Conservation (phyloP, 2,329 filamentous ascomycete genomes). For the Epichloe sibirici region DNA sequence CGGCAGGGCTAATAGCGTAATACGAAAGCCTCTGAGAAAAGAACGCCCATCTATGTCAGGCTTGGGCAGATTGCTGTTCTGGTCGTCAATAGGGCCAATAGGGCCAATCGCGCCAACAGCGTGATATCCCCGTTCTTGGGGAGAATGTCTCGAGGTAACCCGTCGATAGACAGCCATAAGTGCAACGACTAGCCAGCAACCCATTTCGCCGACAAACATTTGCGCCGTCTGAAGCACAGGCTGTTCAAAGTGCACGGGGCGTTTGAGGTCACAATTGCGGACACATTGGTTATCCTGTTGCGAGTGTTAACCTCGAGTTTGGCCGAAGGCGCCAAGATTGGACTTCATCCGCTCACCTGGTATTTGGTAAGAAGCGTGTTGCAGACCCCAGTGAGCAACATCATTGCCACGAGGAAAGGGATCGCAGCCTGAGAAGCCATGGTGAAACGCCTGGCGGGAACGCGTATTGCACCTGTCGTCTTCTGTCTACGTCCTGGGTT, state of each 20-base stretch:
- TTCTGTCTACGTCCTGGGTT: not conserved
- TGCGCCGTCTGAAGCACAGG: slow-evolving; percentile 93
- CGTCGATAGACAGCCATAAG: slow-evolving; percentile 53
- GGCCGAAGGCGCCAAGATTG: not conserved
- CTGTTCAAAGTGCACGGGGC: slow-evolving; percentile 72
- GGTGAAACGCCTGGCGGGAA: slow-evolving; percentile 1
- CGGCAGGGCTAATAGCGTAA: slow-evolving; percentile 69
- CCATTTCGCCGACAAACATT: slow-evolving; percentile 96
- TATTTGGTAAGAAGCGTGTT: slow-evolving; percentile 97
- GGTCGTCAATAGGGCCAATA: slow-evolving; percentile 21
- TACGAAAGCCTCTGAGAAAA: slow-evolving; percentile 56
- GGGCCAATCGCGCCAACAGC: slow-evolving; percentile 42
- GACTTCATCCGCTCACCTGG: slow-evolving; percentile 46
- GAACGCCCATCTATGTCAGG: slow-evolving; percentile 44
- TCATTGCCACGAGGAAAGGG: slow-evolving; percentile 84
- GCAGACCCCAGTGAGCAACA: slow-evolving; percentile 90
- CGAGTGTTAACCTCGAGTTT: not conserved
- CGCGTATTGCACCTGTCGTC: not conserved
- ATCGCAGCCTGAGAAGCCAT: slow-evolving; percentile 66
- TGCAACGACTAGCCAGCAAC: slow-evolving; percentile 85
- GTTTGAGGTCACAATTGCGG: slow-evolving; percentile 65
- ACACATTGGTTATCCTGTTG: slow-evolving; percentile 90
- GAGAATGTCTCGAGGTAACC: slow-evolving; percentile 32
- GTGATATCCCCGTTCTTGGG: slow-evolving; percentile 47
- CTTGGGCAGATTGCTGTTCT: slow-evolving; percentile 9